Conservation (phyloP, 108 stramenopile genomes). For the Cyclotella sp. region DNA sequence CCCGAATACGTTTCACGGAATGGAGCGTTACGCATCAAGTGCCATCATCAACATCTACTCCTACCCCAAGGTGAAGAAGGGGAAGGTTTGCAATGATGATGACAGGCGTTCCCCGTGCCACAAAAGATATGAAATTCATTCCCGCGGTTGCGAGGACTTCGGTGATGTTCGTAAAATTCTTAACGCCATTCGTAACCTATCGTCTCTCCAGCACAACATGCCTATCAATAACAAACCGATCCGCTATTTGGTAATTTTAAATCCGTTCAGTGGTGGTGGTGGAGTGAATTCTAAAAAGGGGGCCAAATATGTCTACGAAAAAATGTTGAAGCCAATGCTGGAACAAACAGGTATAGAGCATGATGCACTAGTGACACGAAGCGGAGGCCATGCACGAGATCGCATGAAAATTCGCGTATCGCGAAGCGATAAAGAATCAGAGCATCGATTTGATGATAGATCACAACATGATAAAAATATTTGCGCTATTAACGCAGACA, state of each 20-base stretch:
- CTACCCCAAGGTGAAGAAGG: slow-evolving; percentile 55
- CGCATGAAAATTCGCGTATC: slow-evolving; percentile 43
- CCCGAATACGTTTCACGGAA: slow-evolving; percentile 27
- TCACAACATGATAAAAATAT: slow-evolving; percentile 21
- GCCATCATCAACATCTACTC: slow-evolving; percentile 63
- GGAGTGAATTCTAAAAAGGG: slow-evolving; percentile 43
- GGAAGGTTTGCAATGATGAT: slow-evolving; percentile 33
- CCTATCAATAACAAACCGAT: slow-evolving; percentile 17
- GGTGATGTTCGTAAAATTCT: slow-evolving; percentile 51
- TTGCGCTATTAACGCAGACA: slow-evolving; percentile 10
- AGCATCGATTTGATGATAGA: neutral
- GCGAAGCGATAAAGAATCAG: neutral
- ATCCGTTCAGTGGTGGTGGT: slow-evolving; percentile 75
- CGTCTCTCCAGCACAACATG: slow-evolving; percentile 15
- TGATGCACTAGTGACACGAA: slow-evolving; percentile 59
- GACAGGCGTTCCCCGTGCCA: slow-evolving; percentile 35
- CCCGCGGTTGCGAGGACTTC: slow-evolving; percentile 68
- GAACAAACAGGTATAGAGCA: slow-evolving; percentile 72
- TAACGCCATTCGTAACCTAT: slow-evolving; percentile 56
- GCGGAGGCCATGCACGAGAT: slow-evolving; percentile 72
- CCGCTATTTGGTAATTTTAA: slow-evolving; percentile 71
- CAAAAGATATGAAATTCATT: slow-evolving; percentile 60
- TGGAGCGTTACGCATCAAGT: slow-evolving; percentile 28
- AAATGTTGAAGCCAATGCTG: slow-evolving; percentile 71
- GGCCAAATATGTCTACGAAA: slow-evolving; percentile 52